Percentiles rank a stretch among this genome's conserved stretches.
These are phyloP conservation scores for Aspergillus jensenii DNA, from an alignment of 2,329 filamentous ascomycete genomes.

Conservation along the genomic window DNA sequence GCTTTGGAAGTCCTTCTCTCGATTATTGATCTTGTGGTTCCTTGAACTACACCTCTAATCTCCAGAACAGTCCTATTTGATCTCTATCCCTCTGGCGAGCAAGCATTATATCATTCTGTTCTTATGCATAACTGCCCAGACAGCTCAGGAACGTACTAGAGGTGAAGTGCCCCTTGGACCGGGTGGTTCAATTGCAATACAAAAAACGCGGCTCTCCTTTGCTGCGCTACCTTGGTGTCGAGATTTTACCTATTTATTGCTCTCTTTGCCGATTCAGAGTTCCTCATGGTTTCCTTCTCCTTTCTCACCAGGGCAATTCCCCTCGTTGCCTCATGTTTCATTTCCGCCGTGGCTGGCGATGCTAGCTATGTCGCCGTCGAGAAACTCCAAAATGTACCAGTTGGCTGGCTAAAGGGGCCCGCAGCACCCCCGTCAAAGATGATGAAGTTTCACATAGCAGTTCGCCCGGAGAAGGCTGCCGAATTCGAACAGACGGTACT, in stretches of 20 bases:
- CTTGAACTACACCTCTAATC: neutral
- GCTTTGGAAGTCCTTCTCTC: neutral
- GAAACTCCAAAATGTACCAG: slow-evolving; percentile 28
- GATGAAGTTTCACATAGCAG: slow-evolving; percentile 51
- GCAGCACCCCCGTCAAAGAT: slow-evolving; percentile 35
- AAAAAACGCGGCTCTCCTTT: neutral
- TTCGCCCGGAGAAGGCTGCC: slow-evolving; percentile 49
- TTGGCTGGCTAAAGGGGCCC: slow-evolving; percentile 33
- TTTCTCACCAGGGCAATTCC: slow-evolving; percentile 8
- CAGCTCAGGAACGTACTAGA: neutral
- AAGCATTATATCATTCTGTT: neutral
- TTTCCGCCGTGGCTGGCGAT: neutral
- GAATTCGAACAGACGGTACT: slow-evolving; percentile 60
- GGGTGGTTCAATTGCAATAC: neutral
- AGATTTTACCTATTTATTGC: neutral
- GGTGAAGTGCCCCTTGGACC: neutral
- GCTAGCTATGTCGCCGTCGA: slow-evolving; percentile 28
- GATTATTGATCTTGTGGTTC: neutral
- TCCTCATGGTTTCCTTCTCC: slow-evolving; percentile 10
- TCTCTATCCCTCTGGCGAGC: neutral
- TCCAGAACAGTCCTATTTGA: neutral
- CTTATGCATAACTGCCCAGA: neutral
- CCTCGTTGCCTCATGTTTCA: slow-evolving; percentile 14
- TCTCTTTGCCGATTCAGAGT: no score
- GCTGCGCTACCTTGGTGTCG: neutral